A percentile compares a stretch with the other conserved stretches of the same genome.
Conservation (phyloP, 176 grass and related monocot species). For the Carex myosuroides region DNA sequence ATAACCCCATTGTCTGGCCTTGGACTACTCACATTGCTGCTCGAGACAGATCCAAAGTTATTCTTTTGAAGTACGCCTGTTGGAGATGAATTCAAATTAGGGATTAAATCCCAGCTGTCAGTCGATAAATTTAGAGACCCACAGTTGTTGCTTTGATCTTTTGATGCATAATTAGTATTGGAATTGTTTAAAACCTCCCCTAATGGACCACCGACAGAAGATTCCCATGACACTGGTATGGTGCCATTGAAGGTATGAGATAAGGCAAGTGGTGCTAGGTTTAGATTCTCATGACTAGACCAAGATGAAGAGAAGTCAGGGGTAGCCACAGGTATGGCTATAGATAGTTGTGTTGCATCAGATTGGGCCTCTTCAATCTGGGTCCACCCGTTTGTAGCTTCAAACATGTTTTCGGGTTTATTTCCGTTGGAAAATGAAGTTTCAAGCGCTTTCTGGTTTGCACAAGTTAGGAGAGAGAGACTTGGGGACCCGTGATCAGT, state of each 20-base stretch:
- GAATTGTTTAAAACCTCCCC: conserved; percentile 61
- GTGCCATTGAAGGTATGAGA: conserved; percentile 36
- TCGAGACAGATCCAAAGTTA: conserved; percentile 43
- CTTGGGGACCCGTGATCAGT: conserved; percentile 1
- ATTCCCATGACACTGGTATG: conserved; percentile 46
- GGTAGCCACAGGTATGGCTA: conserved; percentile 37
- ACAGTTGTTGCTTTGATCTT: conserved; percentile 42
- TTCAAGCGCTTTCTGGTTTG: conserved; percentile 19
- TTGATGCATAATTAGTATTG: conserved; percentile 1
- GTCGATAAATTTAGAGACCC: conserved; percentile 32
- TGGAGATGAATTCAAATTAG: conserved; percentile 34
- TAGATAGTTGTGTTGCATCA: conserved; percentile 30
- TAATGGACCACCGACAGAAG: conserved; percentile 73
- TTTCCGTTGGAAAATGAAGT: conserved; percentile 15
- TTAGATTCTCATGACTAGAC: conserved; percentile 33
- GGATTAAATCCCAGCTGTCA: conserved; percentile 36
- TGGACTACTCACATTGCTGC: conserved; percentile 37
- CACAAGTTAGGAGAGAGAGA: conserved; percentile 26
- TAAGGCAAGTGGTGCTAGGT: conserved; percentile 33
- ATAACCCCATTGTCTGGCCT: conserved; percentile 31
- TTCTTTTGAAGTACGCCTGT: conserved; percentile 44
- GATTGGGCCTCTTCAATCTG: conserved; percentile 19
- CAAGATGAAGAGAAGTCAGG: conserved; percentile 40
- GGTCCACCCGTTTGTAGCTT: conserved; percentile 13
- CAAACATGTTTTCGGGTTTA: conserved; percentile 20